Evolutionary conservation across 352 stramenopile genomes (phyloP).

Genomic region (Albugo candida): DNA sequence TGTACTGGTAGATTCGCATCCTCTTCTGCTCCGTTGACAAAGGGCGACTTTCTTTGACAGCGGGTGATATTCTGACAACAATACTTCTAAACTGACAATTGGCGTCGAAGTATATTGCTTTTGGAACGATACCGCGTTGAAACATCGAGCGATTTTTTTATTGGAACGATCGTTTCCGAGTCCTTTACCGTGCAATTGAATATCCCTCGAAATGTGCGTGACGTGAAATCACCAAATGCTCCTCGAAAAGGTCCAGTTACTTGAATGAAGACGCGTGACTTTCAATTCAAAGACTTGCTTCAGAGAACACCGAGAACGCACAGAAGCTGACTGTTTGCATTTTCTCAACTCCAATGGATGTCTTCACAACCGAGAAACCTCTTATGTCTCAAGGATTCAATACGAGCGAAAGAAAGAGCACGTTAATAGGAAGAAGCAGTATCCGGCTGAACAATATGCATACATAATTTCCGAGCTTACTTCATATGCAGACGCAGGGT

Average conservation of each 20-base stretch:
- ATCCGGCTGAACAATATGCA: constrained; percentile 53
- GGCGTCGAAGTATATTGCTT: constrained; percentile 26
- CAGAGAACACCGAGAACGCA: background rate
- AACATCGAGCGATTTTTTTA: constrained; percentile 35
- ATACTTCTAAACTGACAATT: constrained; percentile 50
- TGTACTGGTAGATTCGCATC: constrained; percentile 23
- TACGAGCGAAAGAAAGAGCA: constrained; percentile 19
- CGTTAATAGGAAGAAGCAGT: constrained; percentile 24
- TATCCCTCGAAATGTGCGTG: background rate
- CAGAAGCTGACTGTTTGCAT: background rate
- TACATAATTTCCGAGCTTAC: constrained; percentile 23
- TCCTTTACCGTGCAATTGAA: constrained; percentile 1
- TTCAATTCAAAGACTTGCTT: background rate
- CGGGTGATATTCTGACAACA: constrained; percentile 30
- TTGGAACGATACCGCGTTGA: constrained; percentile 25
- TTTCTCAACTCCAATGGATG: background rate
- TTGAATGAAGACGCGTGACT: constrained; percentile 10
- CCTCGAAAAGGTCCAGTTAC: constrained; percentile 16
- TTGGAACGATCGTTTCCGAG: constrained; percentile 10
- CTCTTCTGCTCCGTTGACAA: constrained; percentile 24
- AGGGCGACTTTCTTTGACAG: constrained; percentile 11
- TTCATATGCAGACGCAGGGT: constrained; percentile 37
- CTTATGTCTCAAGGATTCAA: constrained; percentile 5
- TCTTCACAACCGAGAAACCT: background rate
- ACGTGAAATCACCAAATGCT: constrained; percentile 11